These are phyloP conservation scores for Cyberlindnera sargentensis DNA, from an alignment of 805 yeast species.

Conservation along the genomic window DNA sequence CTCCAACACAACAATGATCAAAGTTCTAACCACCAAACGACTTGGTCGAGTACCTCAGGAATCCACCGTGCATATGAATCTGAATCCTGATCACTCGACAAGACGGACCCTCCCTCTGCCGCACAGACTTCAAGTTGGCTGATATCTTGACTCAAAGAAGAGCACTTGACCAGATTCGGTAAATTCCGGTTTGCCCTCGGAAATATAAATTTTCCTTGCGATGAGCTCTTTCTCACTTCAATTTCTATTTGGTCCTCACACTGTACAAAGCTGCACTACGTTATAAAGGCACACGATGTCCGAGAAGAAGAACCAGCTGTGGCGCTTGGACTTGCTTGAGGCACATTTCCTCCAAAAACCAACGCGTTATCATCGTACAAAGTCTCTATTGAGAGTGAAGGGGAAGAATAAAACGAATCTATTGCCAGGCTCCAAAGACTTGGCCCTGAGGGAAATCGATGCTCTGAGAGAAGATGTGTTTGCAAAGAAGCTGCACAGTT, in stretches of 20 bases:
- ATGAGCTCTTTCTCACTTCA: not conserved
- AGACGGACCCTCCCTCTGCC: too few relatives aligned
- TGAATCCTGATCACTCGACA: too few relatives aligned
- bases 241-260: not conserved
- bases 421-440: conserved; percentile 30
- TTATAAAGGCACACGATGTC: conserved; percentile 2
- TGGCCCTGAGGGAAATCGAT: conserved; percentile 38
- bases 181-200: too few relatives aligned
- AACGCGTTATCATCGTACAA: conserved; percentile 46
- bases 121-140: too few relatives aligned
- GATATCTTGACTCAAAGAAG: too few relatives aligned
- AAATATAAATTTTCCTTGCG: not conserved
- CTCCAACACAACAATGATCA: too few relatives aligned
- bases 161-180: too few relatives aligned
- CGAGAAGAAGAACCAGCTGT: conserved; percentile 31
- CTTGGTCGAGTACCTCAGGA: too few relatives aligned
- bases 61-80: too few relatives aligned
- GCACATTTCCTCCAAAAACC: conserved; percentile 34
- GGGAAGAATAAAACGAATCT: conserved; percentile 34
- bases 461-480: conserved; percentile 39
- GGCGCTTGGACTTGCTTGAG: conserved; percentile 54
- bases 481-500: conserved; percentile 42
- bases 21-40: too few relatives aligned
- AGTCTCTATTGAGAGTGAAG: conserved; percentile 19
- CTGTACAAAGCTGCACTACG: not conserved